These are phyloP conservation scores for Pneumocystis wakefieldiae DNA, from an alignment of 1,139 yeast species.

Conservation along the genomic window DNA sequence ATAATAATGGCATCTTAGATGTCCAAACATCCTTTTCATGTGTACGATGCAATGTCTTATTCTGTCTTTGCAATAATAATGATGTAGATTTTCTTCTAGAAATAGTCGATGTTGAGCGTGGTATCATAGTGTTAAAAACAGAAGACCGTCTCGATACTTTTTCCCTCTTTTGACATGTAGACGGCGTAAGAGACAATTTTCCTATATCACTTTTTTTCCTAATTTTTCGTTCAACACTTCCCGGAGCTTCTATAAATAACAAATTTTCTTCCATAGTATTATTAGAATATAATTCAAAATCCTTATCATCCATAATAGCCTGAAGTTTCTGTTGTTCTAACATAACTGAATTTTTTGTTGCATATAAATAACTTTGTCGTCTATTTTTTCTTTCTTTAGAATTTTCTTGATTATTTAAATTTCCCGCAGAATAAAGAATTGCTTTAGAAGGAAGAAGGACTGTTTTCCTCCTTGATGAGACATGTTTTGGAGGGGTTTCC, in stretches of 20 bases:
- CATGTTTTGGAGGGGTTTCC: neutral
- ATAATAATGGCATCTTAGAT: neutral
- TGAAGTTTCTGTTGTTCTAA: constrained; percentile 1
- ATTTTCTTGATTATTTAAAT: constrained; percentile 1
- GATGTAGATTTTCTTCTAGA: neutral
- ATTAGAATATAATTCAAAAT: constrained; percentile 1
- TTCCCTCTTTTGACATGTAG: neutral
- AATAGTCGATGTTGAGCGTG: neutral
- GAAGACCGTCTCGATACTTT: neutral
- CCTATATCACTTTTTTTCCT: constrained; percentile 3
- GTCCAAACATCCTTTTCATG: neutral
- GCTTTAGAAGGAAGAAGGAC: neutral
- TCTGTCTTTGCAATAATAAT: neutral
- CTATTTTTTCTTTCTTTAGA: constrained; percentile 4
- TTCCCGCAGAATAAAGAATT: neutral
- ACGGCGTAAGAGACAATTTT: neutral
- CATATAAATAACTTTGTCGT: constrained; percentile 10
- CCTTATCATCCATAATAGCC: constrained; percentile 6
- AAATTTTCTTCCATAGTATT: constrained; percentile 2
- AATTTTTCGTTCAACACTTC: constrained; percentile 10
- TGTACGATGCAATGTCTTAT: neutral
- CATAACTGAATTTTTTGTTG: constrained; percentile 8
- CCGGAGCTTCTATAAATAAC: constrained; percentile 9
- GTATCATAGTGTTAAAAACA: neutral
- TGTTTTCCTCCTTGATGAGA: neutral